Percentiles rank a stretch among this genome's conserved stretches.
These are phyloP conservation scores for Prosopis cineraria DNA, from an alignment of 306 rosid genomes.

Conservation along the genomic window DNA sequence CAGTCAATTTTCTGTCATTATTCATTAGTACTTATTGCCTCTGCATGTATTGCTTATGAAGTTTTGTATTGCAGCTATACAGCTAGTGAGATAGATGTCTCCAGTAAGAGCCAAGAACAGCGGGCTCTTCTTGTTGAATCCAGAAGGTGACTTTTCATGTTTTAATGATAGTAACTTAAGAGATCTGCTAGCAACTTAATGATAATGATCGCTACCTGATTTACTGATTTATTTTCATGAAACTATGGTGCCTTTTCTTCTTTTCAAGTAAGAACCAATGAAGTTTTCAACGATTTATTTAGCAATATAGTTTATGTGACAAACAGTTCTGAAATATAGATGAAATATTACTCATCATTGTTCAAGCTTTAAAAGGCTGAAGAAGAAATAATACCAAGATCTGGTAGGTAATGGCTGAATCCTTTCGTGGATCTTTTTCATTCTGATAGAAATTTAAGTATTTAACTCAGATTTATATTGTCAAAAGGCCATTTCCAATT, in stretches of 20 bases:
- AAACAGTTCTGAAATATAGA: not conserved
- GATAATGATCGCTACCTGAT: no score
- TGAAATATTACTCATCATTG: not conserved
- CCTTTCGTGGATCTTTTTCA: conserved; percentile 4
- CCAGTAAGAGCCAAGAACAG: conserved; percentile 68
- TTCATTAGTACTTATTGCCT: not conserved
- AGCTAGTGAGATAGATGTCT: conserved; percentile 58
- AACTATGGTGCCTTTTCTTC: not conserved
- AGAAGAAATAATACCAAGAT: conserved; percentile 20
- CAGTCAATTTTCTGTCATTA: not conserved
- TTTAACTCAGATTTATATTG: conserved; percentile 22
- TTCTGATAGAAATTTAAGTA: conserved; percentile 20
- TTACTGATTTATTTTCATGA: not conserved
- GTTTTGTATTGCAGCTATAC: conserved; percentile 60
- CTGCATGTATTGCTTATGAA: conserved; percentile 25
- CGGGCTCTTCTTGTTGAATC: conserved; percentile 84
- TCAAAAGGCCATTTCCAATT: conserved; percentile 16
- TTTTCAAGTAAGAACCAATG: not conserved
- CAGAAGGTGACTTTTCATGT: conserved; percentile 62
- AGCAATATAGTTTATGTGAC: not conserved
- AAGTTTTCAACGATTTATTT: not conserved
- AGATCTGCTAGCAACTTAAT: no score
- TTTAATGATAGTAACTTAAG: conserved; percentile 14
- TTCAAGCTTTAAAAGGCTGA: conserved; percentile 1
- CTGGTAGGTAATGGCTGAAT: not conserved